Conservation (phyloP, 2,329 filamentous ascomycete genomes). For the Alternaria rosae region DNA sequence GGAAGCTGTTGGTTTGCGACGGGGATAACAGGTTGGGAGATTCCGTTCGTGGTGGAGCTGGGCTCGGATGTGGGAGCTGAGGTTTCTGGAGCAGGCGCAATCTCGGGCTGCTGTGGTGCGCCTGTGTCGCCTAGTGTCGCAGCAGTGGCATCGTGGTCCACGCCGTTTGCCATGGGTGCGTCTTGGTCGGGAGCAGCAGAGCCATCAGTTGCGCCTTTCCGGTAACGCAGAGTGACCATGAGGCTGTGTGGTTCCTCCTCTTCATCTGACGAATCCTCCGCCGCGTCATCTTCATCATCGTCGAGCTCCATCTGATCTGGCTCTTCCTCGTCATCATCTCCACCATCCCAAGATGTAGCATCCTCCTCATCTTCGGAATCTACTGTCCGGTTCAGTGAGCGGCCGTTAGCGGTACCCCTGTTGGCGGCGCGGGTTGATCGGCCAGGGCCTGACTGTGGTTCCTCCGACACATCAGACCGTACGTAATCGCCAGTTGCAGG, state of each 20-base stretch:
- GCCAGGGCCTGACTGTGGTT: constrained; percentile 52
- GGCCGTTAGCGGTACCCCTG: constrained; percentile 27
- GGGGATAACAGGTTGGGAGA: constrained; percentile 7
- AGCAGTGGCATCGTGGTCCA: background rate
- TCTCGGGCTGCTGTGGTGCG: constrained; percentile 10
- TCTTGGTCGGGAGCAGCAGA: constrained; percentile 1
- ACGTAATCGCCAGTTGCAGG: constrained; percentile 54
- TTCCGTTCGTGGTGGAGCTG: constrained; percentile 9
- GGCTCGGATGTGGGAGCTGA: background rate
- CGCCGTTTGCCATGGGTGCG: constrained; percentile 1
- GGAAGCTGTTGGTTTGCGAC: constrained; percentile 6
- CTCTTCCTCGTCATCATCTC: constrained; percentile 76
- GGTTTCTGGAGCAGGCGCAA: background rate
- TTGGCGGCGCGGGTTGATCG: constrained; percentile 52
- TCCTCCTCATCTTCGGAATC: constrained; percentile 73
- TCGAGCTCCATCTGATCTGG: constrained; percentile 71
- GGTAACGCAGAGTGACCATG: constrained; percentile 71
- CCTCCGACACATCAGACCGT: constrained; percentile 56
- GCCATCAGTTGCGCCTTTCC: constrained; percentile 26
- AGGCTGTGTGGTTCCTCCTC: constrained; percentile 62
- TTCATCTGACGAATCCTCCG: constrained; percentile 41
- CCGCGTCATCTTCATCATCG: constrained; percentile 61
- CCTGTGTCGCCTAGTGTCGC: background rate
- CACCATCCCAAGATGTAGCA: constrained; percentile 70
- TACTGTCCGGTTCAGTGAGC: constrained; percentile 47